Base-by-base conservation (phyloP, 345 rosid genomes). In the Balakata baccata region DNA sequence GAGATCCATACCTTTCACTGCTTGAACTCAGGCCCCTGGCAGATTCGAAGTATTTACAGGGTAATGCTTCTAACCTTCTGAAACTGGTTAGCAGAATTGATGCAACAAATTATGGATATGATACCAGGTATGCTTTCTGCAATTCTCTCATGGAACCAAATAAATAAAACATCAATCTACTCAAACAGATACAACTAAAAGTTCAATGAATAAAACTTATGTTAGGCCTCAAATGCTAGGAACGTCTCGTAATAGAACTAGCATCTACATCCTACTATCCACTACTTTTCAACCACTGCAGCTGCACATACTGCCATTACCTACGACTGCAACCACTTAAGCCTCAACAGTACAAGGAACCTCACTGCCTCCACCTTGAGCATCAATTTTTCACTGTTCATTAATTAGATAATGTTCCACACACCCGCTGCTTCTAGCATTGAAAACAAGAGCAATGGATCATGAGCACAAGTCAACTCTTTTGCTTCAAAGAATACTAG, bases 21-120 rank as follows among this genome's bases (percentile, higher is more conserved):
- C 82, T 89, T 60, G 90, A 85, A 78, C 78, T 87, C 49, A 84
- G 91, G 84, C 84, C 77, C 51, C 53, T 89, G 56, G 50, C 65
- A 75, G 85, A 58, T 67, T 13, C 78, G n/a, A 73, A 69, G 49
- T 87, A 86, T 77, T 66, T 83, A 14, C 43, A 76, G 10, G 84
- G 76, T 45, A 71, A 70, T 18, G 71, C 75, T 58, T 38, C 80
- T 11, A 23, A 59, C 34, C 82, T 87, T 58, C 68, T 89, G 77
- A 87, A 77, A 62, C 34, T 85, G 83, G 68, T 87, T 22, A 73
- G 73, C 63, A 86, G 90, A 75, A 74, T 61, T 64, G 86, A 85
- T 66, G 77, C 79, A 18, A 86, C 89, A 20, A 76, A 81, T 66
- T 63, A 20, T 50, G 80, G 71, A 65, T 69, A 4, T 43, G 74